Base-by-base conservation (phyloP, 371 early-diverging fungal species). In the Capillidium heterosporum region DNA sequence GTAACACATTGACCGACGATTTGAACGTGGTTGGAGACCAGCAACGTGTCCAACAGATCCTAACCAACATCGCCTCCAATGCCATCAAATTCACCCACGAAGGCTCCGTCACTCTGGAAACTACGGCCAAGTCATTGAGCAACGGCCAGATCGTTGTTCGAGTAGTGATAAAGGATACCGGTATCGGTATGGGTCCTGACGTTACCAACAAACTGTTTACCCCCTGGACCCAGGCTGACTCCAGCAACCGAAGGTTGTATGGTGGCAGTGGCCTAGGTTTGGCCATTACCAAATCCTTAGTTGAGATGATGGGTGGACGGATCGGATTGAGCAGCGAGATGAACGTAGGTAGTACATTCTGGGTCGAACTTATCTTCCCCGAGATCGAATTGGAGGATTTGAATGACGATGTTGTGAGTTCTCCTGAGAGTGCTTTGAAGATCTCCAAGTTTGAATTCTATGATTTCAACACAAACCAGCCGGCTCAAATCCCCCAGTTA, bases 51-150 rank as follows among this genome's bases (percentile, higher is more conserved):
- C 70, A 71, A 13, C 74, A 76, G 57, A 67, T 76, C 26, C 48
- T 76, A 24, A 49, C 72, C 28, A 76, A 76, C 42, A 32, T 76
- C 61, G 62, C 77, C 44, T 76, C 80, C 32, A 81, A 81, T 47
- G 79, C 81, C 1, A 73, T 81, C 60, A 81, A 81, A 61, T 81
- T 81, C 32, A 81, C 81, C 0, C 72, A 76, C 43, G 61, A 73
- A 24, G 81, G 78, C 19, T 35, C 7, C 4, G 55, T 55, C 11
- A 23, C 53, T 19, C 15, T 53, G 10, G 53, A 53, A 23, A 17
- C 17, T 32, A 32, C 31, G 2, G 19, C 21, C 3, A 24, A 23
- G 7, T 23, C 23, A 15, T 28, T 42, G 4, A 39, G 42, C 13
- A 29, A 15, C n/a, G 40, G 40, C 7, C 40, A 43, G 15, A 27